Percentiles rank a stretch among this genome's conserved stretches.
Conservation (phyloP, 495 filamentous ascomycete genomes). For the Aspergillus incahuasiensis region DNA sequence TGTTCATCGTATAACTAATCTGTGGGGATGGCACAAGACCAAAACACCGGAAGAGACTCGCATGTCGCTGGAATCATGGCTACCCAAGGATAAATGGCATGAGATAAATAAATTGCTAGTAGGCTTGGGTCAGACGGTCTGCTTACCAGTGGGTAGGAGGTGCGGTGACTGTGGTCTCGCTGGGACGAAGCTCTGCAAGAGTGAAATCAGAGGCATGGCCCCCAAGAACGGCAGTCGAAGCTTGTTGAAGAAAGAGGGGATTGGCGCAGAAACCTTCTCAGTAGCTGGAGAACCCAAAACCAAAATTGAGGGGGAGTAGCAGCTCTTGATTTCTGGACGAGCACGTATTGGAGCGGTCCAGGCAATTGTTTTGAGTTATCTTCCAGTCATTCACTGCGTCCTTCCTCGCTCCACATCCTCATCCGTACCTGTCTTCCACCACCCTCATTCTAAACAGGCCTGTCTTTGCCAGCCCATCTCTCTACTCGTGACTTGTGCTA, state of each 20-base stretch:
- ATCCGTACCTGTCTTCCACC: neutral
- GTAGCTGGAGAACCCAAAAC: slow-evolving; percentile 31
- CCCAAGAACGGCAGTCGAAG: slow-evolving; percentile 24
- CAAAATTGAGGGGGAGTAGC: slow-evolving; percentile 26
- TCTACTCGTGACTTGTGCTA: neutral
- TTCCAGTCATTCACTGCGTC: neutral
- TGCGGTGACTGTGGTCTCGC: slow-evolving; percentile 83
- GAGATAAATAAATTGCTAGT: slow-evolving; percentile 93
- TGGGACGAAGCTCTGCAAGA: slow-evolving; percentile 67
- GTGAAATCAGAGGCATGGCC: slow-evolving; percentile 46
- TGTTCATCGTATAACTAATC: slow-evolving; percentile 86
- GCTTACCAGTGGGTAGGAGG: slow-evolving; percentile 69
- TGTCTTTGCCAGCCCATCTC: neutral
- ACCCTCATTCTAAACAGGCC: neutral
- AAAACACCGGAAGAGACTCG: slow-evolving; percentile 85
- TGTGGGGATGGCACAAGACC: slow-evolving; percentile 91
- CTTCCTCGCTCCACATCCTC: neutral
- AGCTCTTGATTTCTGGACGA: neutral
- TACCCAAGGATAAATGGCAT: slow-evolving; percentile 84
- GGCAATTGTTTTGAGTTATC: neutral
- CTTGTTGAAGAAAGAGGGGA: slow-evolving; percentile 47
- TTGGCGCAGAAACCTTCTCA: slow-evolving; percentile 31
- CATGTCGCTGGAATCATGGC: slow-evolving; percentile 70
- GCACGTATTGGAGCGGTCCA: neutral
- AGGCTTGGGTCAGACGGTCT: slow-evolving; percentile 84